These are phyloP conservation scores for Physaria fendleri DNA, from an alignment of 345 rosid species.

Conservation along the genomic window DNA sequence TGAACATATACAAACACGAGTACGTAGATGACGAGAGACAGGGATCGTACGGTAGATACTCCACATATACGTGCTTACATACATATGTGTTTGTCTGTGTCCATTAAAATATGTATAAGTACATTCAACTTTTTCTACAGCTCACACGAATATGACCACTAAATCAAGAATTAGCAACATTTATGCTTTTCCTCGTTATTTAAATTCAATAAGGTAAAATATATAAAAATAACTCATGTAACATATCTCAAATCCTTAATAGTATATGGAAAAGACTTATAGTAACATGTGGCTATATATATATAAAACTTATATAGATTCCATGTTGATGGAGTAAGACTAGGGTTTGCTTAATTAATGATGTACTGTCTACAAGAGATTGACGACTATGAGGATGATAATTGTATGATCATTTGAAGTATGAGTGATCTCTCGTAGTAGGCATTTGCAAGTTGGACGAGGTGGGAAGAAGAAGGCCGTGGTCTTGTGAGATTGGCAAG, in stretches of 20 bases:
- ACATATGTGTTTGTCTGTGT: constrained; percentile 13
- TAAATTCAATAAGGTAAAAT: constrained; percentile 4
- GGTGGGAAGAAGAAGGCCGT: constrained; percentile 27
- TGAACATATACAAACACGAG: constrained; percentile 32
- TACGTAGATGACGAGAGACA: constrained; percentile 22
- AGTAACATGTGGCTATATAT: constrained; percentile 13
- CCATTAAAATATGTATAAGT: constrained; percentile 6
- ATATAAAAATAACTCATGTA: constrained; percentile 2
- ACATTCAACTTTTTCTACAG: not conserved
- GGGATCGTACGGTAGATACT: not conserved
- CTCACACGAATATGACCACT: constrained; percentile 27
- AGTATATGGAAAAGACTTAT: constrained; percentile 10
- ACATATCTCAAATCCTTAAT: constrained; percentile 6
- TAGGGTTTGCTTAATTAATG: constrained; percentile 45
- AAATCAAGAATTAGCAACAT: constrained; percentile 38
- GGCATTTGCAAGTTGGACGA: constrained; percentile 29
- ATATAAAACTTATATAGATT: constrained; percentile 21
- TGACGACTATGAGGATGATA: constrained; percentile 38
- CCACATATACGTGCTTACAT: constrained; percentile 14
- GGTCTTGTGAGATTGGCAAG: constrained; percentile 19
- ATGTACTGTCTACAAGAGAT: constrained; percentile 40
- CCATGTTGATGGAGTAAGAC: constrained; percentile 42
- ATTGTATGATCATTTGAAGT: constrained; percentile 55
- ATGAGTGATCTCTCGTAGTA: constrained; percentile 15
- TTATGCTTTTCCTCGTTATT: constrained; percentile 32